Evolutionary conservation across 1,284 basidiomycete genomes (phyloP).

Genomic region (Tylopilus sp.): DNA sequence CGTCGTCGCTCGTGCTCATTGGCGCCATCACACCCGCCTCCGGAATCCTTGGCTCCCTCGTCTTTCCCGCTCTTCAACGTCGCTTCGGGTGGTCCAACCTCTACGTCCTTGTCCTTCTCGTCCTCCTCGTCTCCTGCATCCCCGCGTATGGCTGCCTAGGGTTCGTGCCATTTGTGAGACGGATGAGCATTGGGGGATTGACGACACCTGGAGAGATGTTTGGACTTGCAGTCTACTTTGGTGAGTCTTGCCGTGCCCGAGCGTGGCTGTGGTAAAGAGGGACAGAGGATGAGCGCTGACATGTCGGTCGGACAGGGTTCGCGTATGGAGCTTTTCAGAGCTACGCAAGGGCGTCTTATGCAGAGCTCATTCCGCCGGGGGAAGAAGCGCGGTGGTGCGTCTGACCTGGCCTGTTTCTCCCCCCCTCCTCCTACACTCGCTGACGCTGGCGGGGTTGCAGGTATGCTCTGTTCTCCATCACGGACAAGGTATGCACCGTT

Average conservation of each 20-base stretch:
- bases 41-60: constrained; percentile 77
- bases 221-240: constrained; percentile 80
- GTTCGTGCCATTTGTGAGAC: constrained; percentile 62
- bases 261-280: neutral
- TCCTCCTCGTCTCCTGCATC: constrained; percentile 70
- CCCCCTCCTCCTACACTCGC: too few relatives aligned
- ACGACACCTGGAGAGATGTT: constrained; percentile 86
- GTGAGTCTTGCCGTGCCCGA: constrained; percentile 42
- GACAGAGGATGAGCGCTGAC: neutral
- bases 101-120: constrained; percentile 68
- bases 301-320: constrained; percentile 50
- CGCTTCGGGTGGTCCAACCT: constrained; percentile 69
- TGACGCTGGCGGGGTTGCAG: constrained; percentile 33
- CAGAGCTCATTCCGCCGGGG: constrained; percentile 76
- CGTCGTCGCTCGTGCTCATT: constrained; percentile 73
- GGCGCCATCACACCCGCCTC: constrained; percentile 71
- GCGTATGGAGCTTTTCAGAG: constrained; percentile 82
- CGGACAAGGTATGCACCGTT: constrained; percentile 69
- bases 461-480: constrained; percentile 85
- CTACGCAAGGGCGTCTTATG: constrained; percentile 80
- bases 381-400: constrained; percentile 79
- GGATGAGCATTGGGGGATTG: constrained; percentile 68
- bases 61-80: constrained; percentile 73
- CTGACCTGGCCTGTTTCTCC: neutral
- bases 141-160: constrained; percentile 85